Base-by-base conservation (phyloP, 495 filamentous ascomycete species). In the Eremomyces bilateralis region DNA sequence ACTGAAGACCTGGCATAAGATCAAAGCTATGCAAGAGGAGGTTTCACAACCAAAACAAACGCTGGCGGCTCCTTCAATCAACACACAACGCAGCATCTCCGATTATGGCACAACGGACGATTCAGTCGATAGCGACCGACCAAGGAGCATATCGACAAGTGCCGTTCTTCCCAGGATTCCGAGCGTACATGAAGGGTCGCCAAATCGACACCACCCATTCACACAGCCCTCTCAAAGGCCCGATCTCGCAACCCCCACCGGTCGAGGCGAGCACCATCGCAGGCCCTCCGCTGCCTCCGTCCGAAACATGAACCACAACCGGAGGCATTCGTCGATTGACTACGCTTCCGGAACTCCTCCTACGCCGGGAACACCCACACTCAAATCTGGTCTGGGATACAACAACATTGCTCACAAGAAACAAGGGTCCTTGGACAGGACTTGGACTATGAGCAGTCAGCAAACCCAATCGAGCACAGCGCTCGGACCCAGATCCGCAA, bases 1-100 rank as follows among this genome's bases (percentile, higher is more conserved):
- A 46, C 60, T 88, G 49, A 88, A 81, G 47, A 90, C 77, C n/a
- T 99, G 84, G 84, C 76, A 90, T 48, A 85, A 81, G 49, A 78
- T 94, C 45, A 85, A 84, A 52, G 59, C 66, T 2, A 64, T 94
- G 42, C 84, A 94, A 52, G 73, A 92, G 47, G 76, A 93, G 47
- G 71, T 83, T 11, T 6, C 8, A 27, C 8, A 27, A 6, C 6
- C 13, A 34, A 64, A 67, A 42, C 54, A 55, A 24, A 39, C 54
- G 22, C 35, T n/a, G n/a, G n/a, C n/a, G n/a, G n/a, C n/a, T n/a
- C n/a, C n/a, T n/a, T n/a, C n/a, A n/a, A 45, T 40, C 36, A 52
- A 20, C 31, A 38, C 45, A 11, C 11, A 17, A 55, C 30, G 45
- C 51, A 24, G 43, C 20, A 33, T 34, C 12, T 42, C 42, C 3